These are phyloP conservation scores for Lobosporangium transversale DNA, from an alignment of 192 early-diverging fungal species.

Conservation along the genomic window DNA sequence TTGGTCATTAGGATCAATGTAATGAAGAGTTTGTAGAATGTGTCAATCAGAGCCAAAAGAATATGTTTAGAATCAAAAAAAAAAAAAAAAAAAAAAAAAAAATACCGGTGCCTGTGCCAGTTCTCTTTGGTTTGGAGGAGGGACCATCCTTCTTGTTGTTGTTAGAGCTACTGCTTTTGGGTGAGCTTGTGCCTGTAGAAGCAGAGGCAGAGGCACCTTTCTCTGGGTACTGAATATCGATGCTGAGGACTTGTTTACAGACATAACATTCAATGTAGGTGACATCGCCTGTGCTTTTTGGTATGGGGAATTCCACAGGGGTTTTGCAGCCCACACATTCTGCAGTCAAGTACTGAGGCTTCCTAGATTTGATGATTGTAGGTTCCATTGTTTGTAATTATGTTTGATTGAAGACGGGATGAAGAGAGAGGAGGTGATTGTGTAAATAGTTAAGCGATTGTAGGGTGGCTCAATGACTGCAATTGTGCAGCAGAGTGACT, in stretches of 20 bases:
- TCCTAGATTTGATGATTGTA: constrained; percentile 59
- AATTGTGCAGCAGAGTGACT: neutral
- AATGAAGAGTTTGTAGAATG: neutral
- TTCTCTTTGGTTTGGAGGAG: constrained; percentile 23
- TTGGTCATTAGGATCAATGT: neutral
- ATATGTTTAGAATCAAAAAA: too few relatives aligned
- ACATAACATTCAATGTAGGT: constrained; percentile 67
- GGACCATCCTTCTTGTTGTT: constrained; percentile 23
- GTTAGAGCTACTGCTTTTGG: constrained; percentile 6
- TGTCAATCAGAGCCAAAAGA: neutral
- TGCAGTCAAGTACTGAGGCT: constrained; percentile 64
- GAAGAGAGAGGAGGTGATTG: neutral
- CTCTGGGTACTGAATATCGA: constrained; percentile 52
- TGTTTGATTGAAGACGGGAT: neutral
- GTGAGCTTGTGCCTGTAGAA: constrained; percentile 13
- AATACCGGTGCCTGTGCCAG: constrained; percentile 45
- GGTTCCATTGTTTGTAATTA: constrained; percentile 36
- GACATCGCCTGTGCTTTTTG: constrained; percentile 29
- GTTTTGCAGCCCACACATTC: constrained; percentile 60
- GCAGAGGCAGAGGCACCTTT: constrained; percentile 48
- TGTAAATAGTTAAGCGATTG: neutral
- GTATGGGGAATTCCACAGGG: constrained; percentile 62
- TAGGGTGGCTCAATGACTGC: too few relatives aligned
- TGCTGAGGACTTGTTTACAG: constrained; percentile 58
- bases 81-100: too few relatives aligned